Base-by-base conservation (phyloP, 208 protist species). In the Trichomonas tenax region DNA sequence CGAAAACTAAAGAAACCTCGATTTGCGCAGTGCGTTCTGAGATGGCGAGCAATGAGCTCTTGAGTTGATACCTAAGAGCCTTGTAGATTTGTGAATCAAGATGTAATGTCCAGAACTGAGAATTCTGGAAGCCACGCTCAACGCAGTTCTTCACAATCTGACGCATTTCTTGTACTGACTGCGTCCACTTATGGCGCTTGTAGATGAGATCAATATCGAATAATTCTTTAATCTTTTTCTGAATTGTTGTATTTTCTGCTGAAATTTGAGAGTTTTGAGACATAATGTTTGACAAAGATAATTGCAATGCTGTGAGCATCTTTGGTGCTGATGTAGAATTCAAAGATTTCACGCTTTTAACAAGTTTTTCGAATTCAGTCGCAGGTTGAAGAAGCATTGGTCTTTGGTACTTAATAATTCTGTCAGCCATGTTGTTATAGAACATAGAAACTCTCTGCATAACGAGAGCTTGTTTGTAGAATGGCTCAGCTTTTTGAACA, bases 401-500 rank as follows among this genome's bases (percentile, higher is more conserved):
- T 95, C 97, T 98, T 96, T 98, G 98, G 46, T 88, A 97, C 81
- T 63, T 82, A 21, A 98, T 96, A 0, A 98, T 98, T 97, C 98
- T 96, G 17, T 36, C 40, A 51, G 96, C 93, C 88, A 98, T 97
- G 0, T 96, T 98, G 96, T 98, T 98, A 97, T 98, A 98, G 88
- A 98, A 98, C 96, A 97, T 98, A 21, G 97, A 97, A 63, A 98
- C 97, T 96, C 98, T 96, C 96, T 98, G 97, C 93, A 96, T 93
- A 38, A 93, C 44, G 17, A 93, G 45, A n/a, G 86, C 86, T 51
- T 93, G 86, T 38, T 93, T 93, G 36, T 58, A 93, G 14, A 51
- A 48, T 48, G 40, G 86, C 38, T 48, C 10, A 34, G 86, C 86
- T 38, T 31, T 48, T 34, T 93, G 41, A 51, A 51, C 86, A 38